Base-by-base conservation (phyloP, 352 stramenopile genomes). In the Phytophthora pinifolia region DNA sequence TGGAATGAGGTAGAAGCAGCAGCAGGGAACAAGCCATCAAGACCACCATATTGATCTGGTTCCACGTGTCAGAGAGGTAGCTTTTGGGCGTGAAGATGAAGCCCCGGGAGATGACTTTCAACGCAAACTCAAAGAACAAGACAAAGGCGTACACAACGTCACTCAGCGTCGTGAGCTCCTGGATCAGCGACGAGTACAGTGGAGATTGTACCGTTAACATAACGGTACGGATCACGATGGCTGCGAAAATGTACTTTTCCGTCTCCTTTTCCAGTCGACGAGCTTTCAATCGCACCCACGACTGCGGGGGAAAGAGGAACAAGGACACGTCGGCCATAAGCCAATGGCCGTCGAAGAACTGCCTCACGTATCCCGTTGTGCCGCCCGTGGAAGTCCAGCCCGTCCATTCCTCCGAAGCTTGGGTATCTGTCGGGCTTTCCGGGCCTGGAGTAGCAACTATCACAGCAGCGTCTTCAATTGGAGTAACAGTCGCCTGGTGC, bases 21-120 rank as follows among this genome's bases (percentile, higher is more conserved):
- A 94, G 47, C 2, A 93, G 49, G 0, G 79, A 88, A 48, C 79
- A 94, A 2, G 78, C 82, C 56, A 94, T 70, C 13, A 94, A 46
- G 5, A 89, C 84, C 12, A 92, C 57, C 68, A 94, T 78, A 54
- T 96, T 94, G 31, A 96, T 72, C 34, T 92, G 81, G 34, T 96
- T 96, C 75, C 80, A 89, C 14, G 72, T 72, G 27, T 90, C 76
- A 10, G 83, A 92, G 9, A 96, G 59, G 60, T 96, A 96, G 35
- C 77, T 88, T 34, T 83, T 79, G 0, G 81, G 76, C 2, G 84
- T 92, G 35, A 92, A 77, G n/a, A 91, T 39, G 25, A 94, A 88
- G 1, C 86, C 86, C 0, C 79, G 79, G 0, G 82, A 77, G 2
- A 94, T 71, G 15, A 94, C 84, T 50, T 96, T 96, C 58, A 92